phyloP scores from a whole-genome alignment of 768 basidiomycete species.

The Trametes villosa region DNA sequence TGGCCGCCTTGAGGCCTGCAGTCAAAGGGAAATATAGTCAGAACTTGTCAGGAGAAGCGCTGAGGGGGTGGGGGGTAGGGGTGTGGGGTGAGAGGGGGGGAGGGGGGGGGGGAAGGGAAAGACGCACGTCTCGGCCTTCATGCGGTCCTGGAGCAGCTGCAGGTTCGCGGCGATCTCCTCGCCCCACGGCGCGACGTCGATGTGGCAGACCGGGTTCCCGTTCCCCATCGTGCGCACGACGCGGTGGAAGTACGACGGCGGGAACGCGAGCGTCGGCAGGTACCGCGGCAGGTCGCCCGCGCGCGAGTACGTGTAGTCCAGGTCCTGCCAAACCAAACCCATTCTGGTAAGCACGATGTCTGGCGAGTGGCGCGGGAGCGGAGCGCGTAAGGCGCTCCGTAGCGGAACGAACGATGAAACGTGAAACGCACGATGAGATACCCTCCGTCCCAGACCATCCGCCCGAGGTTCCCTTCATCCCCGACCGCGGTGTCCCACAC shows the following conservation, averaged over 20 bases:
- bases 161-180: slow-evolving; percentile 74
- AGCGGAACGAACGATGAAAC: slow-evolving; percentile 8
- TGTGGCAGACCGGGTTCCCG: slow-evolving; percentile 58
- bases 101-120: neutral
- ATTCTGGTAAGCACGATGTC: neutral
- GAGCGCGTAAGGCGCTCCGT: neutral
- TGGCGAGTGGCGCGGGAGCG: neutral
- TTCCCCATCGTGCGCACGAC: slow-evolving; percentile 62
- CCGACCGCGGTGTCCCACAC: slow-evolving; percentile 88
- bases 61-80: neutral
- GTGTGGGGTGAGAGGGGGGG: neutral
- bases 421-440: slow-evolving; percentile 73
- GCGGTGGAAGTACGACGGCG: slow-evolving; percentile 89
- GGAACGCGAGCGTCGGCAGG: slow-evolving; percentile 77
- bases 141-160: slow-evolving; percentile 77
- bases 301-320: slow-evolving; percentile 80
- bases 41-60: slow-evolving; percentile 7
- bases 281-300: slow-evolving; percentile 81
- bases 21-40: neutral
- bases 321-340: slow-evolving; percentile 57
- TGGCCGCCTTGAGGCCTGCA: slow-evolving; percentile 75
- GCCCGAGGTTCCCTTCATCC: slow-evolving; percentile 84
- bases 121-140: slow-evolving; percentile 80
- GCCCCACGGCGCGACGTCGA: slow-evolving; percentile 81
- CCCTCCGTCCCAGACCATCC: slow-evolving; percentile 86